Conservation (phyloP, 2,329 filamentous ascomycete species). For the Dactylellina sp. region DNA sequence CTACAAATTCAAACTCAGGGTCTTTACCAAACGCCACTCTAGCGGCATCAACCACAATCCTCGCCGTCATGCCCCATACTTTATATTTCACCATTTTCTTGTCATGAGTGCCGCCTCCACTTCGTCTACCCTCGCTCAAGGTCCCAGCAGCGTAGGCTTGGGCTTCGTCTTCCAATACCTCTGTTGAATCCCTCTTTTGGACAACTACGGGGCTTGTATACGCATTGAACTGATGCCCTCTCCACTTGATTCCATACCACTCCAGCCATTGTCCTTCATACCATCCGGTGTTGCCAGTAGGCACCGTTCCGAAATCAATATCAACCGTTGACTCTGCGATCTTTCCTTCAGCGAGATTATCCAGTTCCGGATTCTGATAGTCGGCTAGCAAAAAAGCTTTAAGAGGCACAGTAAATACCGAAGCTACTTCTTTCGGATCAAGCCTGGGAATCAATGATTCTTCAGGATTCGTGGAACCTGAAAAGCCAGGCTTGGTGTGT, state of each 20-base stretch:
- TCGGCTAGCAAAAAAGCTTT: slow-evolving; percentile 78
- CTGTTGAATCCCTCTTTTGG: slow-evolving; percentile 31
- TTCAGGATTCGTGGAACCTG: slow-evolving; percentile 64
- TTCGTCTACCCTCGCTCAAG: slow-evolving; percentile 67
- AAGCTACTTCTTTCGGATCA: slow-evolving; percentile 90
- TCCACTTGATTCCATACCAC: slow-evolving; percentile 83
- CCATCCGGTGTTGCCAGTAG: slow-evolving; percentile 72
- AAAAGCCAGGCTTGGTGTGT: slow-evolving; percentile 60
- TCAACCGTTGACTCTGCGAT: slow-evolving; percentile 62
- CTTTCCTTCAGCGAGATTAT: slow-evolving; percentile 60
- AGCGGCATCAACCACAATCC: slow-evolving; percentile 88
- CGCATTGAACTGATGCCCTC: slow-evolving; percentile 51
- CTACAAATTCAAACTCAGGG: slow-evolving; percentile 83
- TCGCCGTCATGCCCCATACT: slow-evolving; percentile 94
- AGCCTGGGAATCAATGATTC: slow-evolving; percentile 81
- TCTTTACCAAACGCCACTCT: slow-evolving; percentile 83
- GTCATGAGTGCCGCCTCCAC: slow-evolving; percentile 43
- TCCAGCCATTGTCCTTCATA: slow-evolving; percentile 85
- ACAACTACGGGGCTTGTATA: slow-evolving; percentile 55
- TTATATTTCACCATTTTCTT: slow-evolving; percentile 70
- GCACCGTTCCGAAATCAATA: slow-evolving; percentile 60
- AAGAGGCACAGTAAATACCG: slow-evolving; percentile 91
- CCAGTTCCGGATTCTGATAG: slow-evolving; percentile 68
- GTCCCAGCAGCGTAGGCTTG: slow-evolving; percentile 59
- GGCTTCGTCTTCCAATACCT: slow-evolving; percentile 54